phyloP scores from a whole-genome alignment of 257 asterid species.

The Solanum pennellii region DNA sequence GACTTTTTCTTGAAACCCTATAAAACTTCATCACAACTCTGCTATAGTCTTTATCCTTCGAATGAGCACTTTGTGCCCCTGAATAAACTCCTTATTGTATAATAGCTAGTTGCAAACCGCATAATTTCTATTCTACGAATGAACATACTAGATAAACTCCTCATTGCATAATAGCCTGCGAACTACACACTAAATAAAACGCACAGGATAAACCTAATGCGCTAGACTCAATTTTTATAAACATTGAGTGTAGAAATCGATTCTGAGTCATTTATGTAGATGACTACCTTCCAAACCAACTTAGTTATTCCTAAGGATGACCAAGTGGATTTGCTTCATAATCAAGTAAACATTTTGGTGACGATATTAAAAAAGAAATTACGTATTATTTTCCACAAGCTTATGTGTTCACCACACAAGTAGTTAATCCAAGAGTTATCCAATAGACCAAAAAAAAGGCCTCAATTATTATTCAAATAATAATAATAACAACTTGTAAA shows the following conservation, averaged over 20 bases:
- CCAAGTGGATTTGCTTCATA: not conserved
- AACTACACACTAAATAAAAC: fast-evolving
- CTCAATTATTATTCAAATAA: not conserved
- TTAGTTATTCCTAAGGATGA: not conserved
- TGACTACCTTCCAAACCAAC: not conserved
- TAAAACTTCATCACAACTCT: no score
- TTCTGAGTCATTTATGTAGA: fast-evolving
- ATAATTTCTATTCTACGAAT: no score
- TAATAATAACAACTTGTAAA: not conserved
- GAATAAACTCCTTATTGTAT: no score
- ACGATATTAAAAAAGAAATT: not conserved
- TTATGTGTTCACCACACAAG: not conserved
- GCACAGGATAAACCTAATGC: fast-evolving
- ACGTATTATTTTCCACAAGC: not conserved
- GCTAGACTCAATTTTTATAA: no score
- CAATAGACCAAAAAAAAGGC: not conserved
- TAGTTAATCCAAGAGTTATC: not conserved
- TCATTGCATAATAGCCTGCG: no score
- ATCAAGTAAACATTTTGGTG: not conserved
- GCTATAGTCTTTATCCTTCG: no score
- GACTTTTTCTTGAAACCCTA: not conserved
- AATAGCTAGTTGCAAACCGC: no score
- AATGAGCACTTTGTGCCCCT: no score
- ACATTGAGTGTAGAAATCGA: not conserved
- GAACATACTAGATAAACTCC: fast-evolving